A percentile compares a stretch with the other conserved stretches of the same genome.
Evolutionary conservation across 768 basidiomycete species (phyloP).

Genomic region (Tulasnella sp.): DNA sequence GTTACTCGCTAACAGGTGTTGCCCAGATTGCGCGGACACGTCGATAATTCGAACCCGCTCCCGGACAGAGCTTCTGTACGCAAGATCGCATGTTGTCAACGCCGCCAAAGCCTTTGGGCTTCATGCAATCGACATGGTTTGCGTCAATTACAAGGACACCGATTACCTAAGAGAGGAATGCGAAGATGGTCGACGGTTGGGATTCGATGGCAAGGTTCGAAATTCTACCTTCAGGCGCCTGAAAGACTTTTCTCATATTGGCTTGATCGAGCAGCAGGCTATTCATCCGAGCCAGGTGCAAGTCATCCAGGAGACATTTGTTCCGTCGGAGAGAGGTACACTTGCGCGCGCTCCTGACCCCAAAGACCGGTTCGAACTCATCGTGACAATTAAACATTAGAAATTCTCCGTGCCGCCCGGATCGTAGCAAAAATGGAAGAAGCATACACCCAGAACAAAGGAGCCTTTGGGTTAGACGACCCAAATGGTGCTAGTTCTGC

Average conservation of each 20-base stretch:
- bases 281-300: slow-evolving; percentile 87
- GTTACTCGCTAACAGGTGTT: not conserved
- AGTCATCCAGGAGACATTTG: slow-evolving; percentile 75
- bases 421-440: slow-evolving; percentile 69
- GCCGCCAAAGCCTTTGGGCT: slow-evolving; percentile 82
- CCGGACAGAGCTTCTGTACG: slow-evolving; percentile 76
- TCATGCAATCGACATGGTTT: slow-evolving; percentile 93
- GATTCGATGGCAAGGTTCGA: slow-evolving; percentile 84
- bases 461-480: slow-evolving; percentile 74
- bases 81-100: slow-evolving; percentile 79
- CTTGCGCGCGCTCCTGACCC: not conserved
- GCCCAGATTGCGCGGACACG: slow-evolving; percentile 84
- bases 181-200: slow-evolving; percentile 74
- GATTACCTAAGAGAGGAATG: slow-evolving; percentile 73
- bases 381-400: slow-evolving; percentile 46
- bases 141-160: slow-evolving; percentile 80
- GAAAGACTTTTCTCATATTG: not conserved
- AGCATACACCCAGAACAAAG: slow-evolving; percentile 55
- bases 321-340: slow-evolving; percentile 70
- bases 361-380: not conserved
- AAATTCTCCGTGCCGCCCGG: slow-evolving; percentile 73
- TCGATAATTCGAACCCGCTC: slow-evolving; percentile 75
- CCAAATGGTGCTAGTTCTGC: slow-evolving; percentile 47
- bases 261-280: slow-evolving; percentile 68
- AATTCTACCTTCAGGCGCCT: not conserved